Evolutionary conservation across 1,284 basidiomycete genomes (phyloP).

Genomic region (Rhizoctonia solani): DNA sequence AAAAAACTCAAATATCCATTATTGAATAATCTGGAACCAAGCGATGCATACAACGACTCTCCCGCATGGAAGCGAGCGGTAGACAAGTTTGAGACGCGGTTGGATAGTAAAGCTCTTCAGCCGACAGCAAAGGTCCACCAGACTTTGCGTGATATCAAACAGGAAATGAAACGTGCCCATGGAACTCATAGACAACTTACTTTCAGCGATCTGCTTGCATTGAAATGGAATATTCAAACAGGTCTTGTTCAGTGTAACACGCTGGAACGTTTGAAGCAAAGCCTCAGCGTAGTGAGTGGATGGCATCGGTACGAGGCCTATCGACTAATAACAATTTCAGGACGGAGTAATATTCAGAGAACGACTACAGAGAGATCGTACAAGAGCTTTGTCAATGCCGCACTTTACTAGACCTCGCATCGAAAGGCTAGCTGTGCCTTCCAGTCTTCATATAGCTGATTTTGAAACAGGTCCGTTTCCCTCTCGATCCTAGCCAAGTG

Average conservation of each 20-base stretch:
- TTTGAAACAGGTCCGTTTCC: conserved; percentile 3
- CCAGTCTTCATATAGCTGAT: too few species aligned
- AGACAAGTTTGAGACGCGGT: conserved; percentile 17
- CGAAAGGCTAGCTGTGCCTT: too few species aligned
- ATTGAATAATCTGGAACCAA: background rate
- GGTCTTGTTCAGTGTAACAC: conserved; percentile 2
- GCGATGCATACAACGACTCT: conserved; percentile 22
- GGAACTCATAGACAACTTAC: too few species aligned
- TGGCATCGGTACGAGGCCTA: background rate
- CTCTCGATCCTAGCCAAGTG: background rate
- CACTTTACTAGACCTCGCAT: too few species aligned
- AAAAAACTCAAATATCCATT: conserved; percentile 23
- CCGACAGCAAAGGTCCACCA: conserved; percentile 17
- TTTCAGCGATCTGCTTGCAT: background rate
- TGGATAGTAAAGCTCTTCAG: conserved; percentile 9
- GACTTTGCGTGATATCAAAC: conserved; percentile 17
- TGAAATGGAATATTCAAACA: conserved; percentile 1
- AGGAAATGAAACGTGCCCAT: too few species aligned
- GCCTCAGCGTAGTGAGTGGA: background rate
- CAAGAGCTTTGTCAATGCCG: too few species aligned
- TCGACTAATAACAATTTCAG: background rate
- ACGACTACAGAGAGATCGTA: too few species aligned
- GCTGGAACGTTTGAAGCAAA: background rate
- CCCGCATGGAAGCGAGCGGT: conserved; percentile 25
- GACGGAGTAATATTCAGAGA: background rate